Percentiles rank a stretch among this genome's conserved stretches.
Conservation (phyloP, 2,329 filamentous ascomycete genomes). For the Colletotrichum plurivorum region DNA sequence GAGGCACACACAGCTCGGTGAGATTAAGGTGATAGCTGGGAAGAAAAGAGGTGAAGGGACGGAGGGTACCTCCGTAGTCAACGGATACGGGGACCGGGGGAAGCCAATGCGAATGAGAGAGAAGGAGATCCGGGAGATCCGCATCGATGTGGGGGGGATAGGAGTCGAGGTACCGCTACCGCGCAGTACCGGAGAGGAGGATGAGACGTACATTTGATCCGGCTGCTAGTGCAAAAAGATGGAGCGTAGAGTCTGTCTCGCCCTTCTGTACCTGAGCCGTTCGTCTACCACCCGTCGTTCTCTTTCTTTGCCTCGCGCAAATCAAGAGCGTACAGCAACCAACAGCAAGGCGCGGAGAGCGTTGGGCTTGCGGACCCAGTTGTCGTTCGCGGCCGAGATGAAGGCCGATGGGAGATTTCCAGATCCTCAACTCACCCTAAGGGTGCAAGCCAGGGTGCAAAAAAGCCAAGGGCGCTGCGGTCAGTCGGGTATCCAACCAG, state of each 20-base stretch:
- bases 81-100: conserved; percentile 20
- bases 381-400: conserved; percentile 33
- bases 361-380: conserved; percentile 18
- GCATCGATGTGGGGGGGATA: conserved; percentile 22
- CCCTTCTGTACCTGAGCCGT: not conserved
- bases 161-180: conserved; percentile 1
- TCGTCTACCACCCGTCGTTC: not conserved
- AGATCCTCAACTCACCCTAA: conserved; percentile 5
- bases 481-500: conserved; percentile 4
- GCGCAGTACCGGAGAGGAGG: conserved; percentile 4
- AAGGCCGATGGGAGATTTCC: conserved; percentile 23
- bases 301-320: conserved; percentile 4
- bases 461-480: conserved; percentile 11
- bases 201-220: conserved; percentile 25
- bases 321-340: conserved; percentile 15
- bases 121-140: conserved; percentile 40
- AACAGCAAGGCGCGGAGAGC: conserved; percentile 13
- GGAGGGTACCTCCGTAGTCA: not conserved
- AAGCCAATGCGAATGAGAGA: conserved; percentile 5
- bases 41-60: no score
- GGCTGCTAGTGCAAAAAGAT: not conserved
- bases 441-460: not conserved
- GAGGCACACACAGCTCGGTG: not conserved
- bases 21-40: no score
- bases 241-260: conserved; percentile 7